Percentiles rank a stretch among this genome's conserved stretches.
Conservation (phyloP, 1,284 basidiomycete genomes). For the Malassezia sympodialis region DNA sequence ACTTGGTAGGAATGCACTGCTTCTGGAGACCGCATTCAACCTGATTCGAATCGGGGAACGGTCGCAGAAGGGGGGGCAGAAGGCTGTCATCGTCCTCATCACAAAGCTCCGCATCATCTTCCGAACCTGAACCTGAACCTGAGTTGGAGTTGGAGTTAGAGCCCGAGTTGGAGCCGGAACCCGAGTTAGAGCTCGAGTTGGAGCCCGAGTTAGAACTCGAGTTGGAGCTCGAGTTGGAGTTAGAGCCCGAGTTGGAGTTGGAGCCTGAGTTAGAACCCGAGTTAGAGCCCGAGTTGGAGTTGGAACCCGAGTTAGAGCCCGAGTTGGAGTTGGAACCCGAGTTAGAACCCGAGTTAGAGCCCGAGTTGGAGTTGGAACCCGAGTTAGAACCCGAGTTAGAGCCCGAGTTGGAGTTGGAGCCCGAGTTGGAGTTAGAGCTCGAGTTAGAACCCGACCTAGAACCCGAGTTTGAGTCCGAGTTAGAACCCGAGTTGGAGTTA, state of each 20-base stretch:
- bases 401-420: constrained; percentile 2
- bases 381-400: constrained; percentile 6
- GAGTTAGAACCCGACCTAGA: constrained; percentile 7
- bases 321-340: constrained; percentile 5
- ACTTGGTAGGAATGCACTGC: constrained; percentile 12
- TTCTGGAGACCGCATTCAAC: constrained; percentile 12
- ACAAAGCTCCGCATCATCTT: constrained; percentile 5
- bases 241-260: background rate
- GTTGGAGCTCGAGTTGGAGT: constrained; percentile 3
- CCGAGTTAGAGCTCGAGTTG: constrained; percentile 1
- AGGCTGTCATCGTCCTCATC: constrained; percentile 6
- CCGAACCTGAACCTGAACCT: constrained; percentile 1
- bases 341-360: background rate
- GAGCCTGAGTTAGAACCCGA: constrained; percentile 9
- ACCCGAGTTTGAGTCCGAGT: constrained; percentile 6
- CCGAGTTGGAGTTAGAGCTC: constrained; percentile 6
- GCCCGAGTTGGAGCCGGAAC: constrained; percentile 4
- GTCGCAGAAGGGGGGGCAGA: constrained; percentile 14
- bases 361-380: constrained; percentile 4
- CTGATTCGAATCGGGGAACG: constrained; percentile 13
- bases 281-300: constrained; percentile 3
- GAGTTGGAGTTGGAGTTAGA: too few relatives aligned
- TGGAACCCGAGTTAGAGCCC: constrained; percentile 1
- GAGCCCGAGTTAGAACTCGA: constrained; percentile 4
- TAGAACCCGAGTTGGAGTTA: constrained; percentile 8